Evolutionary conservation across 257 asterid genomes (phyloP).

Genomic region (Solanum clarkiae): DNA sequence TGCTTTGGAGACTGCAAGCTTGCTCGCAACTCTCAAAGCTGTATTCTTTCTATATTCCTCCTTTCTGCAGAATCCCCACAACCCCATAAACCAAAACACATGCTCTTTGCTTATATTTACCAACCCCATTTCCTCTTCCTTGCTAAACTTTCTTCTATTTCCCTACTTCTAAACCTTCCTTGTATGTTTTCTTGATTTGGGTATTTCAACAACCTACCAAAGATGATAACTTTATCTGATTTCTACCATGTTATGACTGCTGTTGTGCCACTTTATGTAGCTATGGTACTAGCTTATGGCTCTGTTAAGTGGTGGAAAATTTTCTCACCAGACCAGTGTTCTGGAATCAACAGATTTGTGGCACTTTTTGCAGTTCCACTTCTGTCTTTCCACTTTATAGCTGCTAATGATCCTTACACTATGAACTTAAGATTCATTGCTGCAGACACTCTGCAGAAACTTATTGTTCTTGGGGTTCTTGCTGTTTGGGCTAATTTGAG

Average conservation of each 20-base stretch:
- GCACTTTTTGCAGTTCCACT: conserved; percentile 90
- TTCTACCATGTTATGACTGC: conserved; percentile 93
- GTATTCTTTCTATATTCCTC: conserved; percentile 14
- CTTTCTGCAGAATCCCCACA: conserved; percentile 2
- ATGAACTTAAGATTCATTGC: conserved; percentile 84
- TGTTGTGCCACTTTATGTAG: conserved; percentile 81
- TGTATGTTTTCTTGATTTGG: conserved; percentile 15
- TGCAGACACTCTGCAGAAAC: conserved; percentile 75
- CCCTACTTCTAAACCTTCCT: neutral
- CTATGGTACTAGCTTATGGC: conserved; percentile 87
- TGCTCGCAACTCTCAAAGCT: conserved; percentile 53
- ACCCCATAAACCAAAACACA: conserved; percentile 29
- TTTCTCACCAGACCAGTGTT: conserved; percentile 82
- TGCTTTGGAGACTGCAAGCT: conserved; percentile 56
- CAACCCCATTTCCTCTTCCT: neutral
- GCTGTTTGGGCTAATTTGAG: conserved; percentile 44
- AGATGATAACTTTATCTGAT: conserved; percentile 52
- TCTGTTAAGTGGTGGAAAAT: conserved; percentile 95
- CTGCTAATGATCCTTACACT: conserved; percentile 57
- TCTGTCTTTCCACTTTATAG: conserved; percentile 77
- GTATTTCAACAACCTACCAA: neutral
- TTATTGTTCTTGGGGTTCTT: conserved; percentile 44
- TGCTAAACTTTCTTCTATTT: neutral
- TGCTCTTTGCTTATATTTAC: conserved; percentile 9
- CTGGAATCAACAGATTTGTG: conserved; percentile 86